Evolutionary conservation across 176 grass and related monocot species (phyloP).

Genomic region (Urochloa ruziziensis): DNA sequence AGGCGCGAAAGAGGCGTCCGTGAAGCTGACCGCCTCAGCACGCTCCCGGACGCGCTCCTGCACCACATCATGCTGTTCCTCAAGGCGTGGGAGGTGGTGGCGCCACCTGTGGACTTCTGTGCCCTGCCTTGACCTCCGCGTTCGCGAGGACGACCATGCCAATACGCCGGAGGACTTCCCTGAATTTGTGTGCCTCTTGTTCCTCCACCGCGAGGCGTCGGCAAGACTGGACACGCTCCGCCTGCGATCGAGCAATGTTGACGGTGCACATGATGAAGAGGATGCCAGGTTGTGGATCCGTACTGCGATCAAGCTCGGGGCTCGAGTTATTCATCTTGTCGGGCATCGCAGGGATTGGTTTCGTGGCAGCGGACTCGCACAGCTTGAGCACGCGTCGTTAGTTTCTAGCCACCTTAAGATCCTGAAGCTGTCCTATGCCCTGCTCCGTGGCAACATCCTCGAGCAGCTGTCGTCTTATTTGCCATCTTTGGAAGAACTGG

Average conservation of each 20-base stretch:
- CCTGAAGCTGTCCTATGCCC: conserved; percentile 24
- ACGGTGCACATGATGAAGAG: background rate
- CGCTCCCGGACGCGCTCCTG: background rate
- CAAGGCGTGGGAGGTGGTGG: conserved; percentile 42
- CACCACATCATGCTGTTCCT: background rate
- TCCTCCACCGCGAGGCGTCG: background rate
- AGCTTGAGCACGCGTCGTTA: background rate
- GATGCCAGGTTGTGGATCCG: background rate
- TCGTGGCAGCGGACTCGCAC: fast-evolving
- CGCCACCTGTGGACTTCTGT: conserved; percentile 23
- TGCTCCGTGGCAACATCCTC: background rate
- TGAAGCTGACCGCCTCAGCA: background rate
- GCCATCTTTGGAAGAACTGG: conserved; percentile 17
- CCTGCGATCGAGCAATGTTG: background rate
- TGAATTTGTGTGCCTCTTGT: background rate
- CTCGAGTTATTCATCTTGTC: conserved; percentile 1
- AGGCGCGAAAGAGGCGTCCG: background rate
- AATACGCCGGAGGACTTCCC: background rate
- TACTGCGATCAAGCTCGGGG: background rate
- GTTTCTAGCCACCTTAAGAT: conserved; percentile 18
- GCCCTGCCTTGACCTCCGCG: background rate
- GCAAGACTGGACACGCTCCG: background rate
- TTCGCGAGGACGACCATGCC: background rate
- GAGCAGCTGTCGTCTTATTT: background rate
- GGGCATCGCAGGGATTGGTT: too few relatives aligned